Evolutionary conservation across 768 basidiomycete genomes (phyloP).

Genomic region (Mycena capillaripes): DNA sequence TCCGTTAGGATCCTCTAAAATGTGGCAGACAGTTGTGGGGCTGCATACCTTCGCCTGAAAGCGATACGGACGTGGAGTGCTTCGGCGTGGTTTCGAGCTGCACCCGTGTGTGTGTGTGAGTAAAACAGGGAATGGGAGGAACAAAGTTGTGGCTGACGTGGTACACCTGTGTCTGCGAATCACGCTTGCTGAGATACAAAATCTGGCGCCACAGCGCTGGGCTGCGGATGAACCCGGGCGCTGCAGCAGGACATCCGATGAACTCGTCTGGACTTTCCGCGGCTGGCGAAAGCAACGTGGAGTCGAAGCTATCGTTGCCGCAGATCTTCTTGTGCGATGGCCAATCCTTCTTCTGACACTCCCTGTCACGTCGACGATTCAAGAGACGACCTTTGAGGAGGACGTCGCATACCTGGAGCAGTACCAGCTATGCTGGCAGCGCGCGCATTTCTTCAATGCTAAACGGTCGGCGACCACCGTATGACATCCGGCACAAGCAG

Average conservation of each 20-base stretch:
- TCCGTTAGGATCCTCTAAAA: constrained; percentile 5
- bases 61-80: neutral
- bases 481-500: constrained; percentile 1
- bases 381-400: neutral
- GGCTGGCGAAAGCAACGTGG: neutral
- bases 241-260: constrained; percentile 2
- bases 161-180: constrained; percentile 6
- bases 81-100: neutral
- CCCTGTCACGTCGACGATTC: neutral
- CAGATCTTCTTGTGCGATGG: neutral
- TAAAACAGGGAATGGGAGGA: neutral
- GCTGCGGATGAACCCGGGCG: neutral
- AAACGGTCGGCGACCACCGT: neutral
- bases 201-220: constrained; percentile 18
- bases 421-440: constrained; percentile 2
- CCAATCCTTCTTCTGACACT: constrained; percentile 26
- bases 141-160: constrained; percentile 3
- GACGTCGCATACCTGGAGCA: constrained; percentile 1
- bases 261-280: neutral
- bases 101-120: neutral
- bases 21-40: neutral
- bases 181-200: constrained; percentile 4
- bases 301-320: constrained; percentile 1
- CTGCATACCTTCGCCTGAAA: neutral
- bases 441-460: constrained; percentile 3